Conservation (phyloP, 179 eudicot genomes). For the Dionaea muscipula region DNA sequence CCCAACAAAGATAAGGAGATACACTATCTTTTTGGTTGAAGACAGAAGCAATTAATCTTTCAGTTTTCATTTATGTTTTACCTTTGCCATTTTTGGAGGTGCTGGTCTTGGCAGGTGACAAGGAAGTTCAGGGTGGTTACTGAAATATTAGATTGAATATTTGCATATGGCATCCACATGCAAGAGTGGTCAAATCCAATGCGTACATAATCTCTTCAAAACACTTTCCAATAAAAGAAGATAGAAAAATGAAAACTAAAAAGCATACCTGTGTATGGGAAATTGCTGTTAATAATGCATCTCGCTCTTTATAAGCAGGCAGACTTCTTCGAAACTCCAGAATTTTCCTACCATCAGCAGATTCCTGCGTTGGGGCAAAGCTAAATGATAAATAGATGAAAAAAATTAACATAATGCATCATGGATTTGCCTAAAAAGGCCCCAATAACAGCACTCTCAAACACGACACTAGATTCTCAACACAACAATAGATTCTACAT, state of each 20-base stretch:
- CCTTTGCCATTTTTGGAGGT: not conserved
- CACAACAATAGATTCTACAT: too few relatives aligned
- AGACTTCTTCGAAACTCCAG: conserved; percentile 56
- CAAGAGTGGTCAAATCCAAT: not conserved
- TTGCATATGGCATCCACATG: too few relatives aligned
- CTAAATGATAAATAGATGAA: conserved; percentile 2
- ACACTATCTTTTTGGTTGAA: too few relatives aligned
- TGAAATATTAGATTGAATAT: too few relatives aligned
- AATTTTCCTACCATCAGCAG: conserved; percentile 54
- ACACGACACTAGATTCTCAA: not conserved
- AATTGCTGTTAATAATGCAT: conserved; percentile 48
- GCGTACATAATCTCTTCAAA: not conserved
- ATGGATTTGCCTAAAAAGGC: not conserved
- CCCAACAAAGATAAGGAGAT: too few relatives aligned
- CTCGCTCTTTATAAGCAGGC: conserved; percentile 67
- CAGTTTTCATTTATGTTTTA: not conserved
- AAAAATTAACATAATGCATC: not conserved
- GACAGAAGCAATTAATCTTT: too few relatives aligned
- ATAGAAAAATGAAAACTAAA: not conserved
- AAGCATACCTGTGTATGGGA: conserved; percentile 46
- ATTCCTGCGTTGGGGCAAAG: conserved; percentile 28
- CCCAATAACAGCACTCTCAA: not conserved
- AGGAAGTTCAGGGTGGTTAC: too few relatives aligned
- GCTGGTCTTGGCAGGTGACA: too few relatives aligned
- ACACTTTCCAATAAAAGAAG: not conserved